A percentile compares a stretch with the other conserved stretches of the same genome.
Conservation (phyloP, 805 yeast genomes). For the Candida incommunis region DNA sequence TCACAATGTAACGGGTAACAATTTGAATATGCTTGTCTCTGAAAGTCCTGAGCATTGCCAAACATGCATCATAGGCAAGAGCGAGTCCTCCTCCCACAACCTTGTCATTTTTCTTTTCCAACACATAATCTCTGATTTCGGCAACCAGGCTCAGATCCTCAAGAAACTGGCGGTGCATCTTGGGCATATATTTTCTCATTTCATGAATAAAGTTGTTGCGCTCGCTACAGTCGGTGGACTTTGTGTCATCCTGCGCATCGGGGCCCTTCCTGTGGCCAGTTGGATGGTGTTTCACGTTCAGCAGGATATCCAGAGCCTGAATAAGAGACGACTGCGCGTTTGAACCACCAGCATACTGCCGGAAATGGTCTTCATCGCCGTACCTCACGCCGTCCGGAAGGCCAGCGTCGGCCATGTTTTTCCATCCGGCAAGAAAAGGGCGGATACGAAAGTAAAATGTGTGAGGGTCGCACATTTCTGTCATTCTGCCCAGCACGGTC, state of each 20-base stretch:
- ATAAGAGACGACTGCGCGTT: slow-evolving; percentile 87
- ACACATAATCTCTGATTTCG: slow-evolving; percentile 51
- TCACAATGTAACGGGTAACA: slow-evolving; percentile 72
- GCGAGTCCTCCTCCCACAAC: slow-evolving; percentile 36
- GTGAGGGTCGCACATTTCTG: slow-evolving; percentile 91
- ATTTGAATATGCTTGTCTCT: slow-evolving; percentile 90
- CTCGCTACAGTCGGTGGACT: slow-evolving; percentile 1
- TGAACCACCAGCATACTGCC: slow-evolving; percentile 73
- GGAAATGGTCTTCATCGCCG: slow-evolving; percentile 45
- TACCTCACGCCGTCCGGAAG: slow-evolving; percentile 66
- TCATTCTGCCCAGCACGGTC: slow-evolving; percentile 63
- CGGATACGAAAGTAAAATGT: slow-evolving; percentile 74
- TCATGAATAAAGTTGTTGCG: slow-evolving; percentile 48
- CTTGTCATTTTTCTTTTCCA: slow-evolving; percentile 22
- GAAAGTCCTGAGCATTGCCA: slow-evolving; percentile 77
- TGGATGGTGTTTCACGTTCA: slow-evolving; percentile 65
- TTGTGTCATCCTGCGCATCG: slow-evolving; percentile 6
- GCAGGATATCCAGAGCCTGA: slow-evolving; percentile 68
- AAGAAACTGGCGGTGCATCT: slow-evolving; percentile 65
- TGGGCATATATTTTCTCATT: slow-evolving; percentile 87
- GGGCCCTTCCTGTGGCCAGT: slow-evolving; percentile 41
- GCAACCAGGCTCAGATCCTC: slow-evolving; percentile 42
- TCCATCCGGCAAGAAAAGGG: slow-evolving; percentile 91
- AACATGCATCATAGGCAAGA: slow-evolving; percentile 72
- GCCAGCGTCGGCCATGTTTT: slow-evolving; percentile 79